These are phyloP conservation scores for Asclepias syriaca DNA, from an alignment of 257 asterid genomes.

Conservation along the genomic window DNA sequence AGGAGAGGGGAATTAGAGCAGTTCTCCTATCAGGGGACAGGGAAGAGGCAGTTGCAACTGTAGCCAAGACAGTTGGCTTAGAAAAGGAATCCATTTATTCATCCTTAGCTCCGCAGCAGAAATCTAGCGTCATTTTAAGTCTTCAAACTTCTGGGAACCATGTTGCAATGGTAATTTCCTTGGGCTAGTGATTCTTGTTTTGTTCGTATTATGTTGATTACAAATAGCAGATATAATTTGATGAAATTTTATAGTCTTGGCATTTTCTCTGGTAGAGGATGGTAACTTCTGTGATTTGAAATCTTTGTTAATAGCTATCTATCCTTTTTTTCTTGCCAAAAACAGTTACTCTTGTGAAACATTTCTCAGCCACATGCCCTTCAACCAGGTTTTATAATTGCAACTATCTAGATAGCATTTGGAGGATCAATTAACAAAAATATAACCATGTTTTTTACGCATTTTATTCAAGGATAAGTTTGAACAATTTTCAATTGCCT, in stretches of 20 bases:
- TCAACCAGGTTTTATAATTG: not conserved
- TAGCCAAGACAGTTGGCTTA: slow-evolving; percentile 72
- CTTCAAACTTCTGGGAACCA: slow-evolving; percentile 83
- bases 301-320: not conserved
- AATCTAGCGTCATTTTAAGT: slow-evolving; percentile 59
- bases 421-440: not conserved
- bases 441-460: not conserved
- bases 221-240: not conserved
- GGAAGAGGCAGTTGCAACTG: slow-evolving; percentile 99
- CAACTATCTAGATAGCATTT: not conserved
- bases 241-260: not conserved
- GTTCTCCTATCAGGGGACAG: slow-evolving; percentile 95
- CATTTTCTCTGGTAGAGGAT: not conserved
- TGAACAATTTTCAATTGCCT: not conserved
- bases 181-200: not conserved
- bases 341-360: not conserved
- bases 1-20: slow-evolving; percentile 70
- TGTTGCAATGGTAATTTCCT: slow-evolving; percentile 77
- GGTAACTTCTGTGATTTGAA: not conserved
- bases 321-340: not conserved
- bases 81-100: slow-evolving; percentile 62
- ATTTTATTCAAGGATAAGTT: not conserved
- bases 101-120: slow-evolving; percentile 80
- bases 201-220: not conserved
- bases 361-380: not conserved